These are phyloP conservation scores for Candida koratica DNA, from an alignment of 805 yeast genomes.

Conservation along the genomic window DNA sequence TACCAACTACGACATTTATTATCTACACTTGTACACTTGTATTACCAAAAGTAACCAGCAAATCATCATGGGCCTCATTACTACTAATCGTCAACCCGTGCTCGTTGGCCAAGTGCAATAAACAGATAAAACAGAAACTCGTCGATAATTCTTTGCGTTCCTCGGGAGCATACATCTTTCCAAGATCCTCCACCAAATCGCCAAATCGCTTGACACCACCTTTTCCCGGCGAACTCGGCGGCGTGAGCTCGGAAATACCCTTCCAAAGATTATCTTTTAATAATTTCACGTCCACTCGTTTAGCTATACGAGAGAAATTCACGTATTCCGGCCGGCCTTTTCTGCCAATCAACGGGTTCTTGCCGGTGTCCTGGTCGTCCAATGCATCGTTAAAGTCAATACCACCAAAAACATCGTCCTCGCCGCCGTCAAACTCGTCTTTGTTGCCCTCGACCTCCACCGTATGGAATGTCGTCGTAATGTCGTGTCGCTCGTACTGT, in stretches of 20 bases:
- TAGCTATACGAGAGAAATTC: slow-evolving; percentile 41
- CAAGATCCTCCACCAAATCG: slow-evolving; percentile 31
- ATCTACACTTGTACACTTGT: slow-evolving; percentile 19
- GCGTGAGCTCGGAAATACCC: slow-evolving; percentile 23
- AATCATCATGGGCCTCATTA: slow-evolving; percentile 33
- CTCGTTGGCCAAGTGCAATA: slow-evolving; percentile 43
- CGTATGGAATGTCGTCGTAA: slow-evolving; percentile 37
- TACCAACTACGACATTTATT: too few relatives aligned
- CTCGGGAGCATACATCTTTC: slow-evolving; percentile 32
- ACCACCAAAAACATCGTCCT: slow-evolving; percentile 31
- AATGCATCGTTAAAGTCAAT: slow-evolving; percentile 39
- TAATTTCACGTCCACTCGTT: slow-evolving; percentile 38
- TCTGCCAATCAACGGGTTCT: slow-evolving; percentile 15
- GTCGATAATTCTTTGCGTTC: slow-evolving; percentile 42
- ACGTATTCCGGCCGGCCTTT: slow-evolving; percentile 36
- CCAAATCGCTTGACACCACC: slow-evolving; percentile 30
- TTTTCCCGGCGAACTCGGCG: slow-evolving; percentile 7
- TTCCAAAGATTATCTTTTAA: slow-evolving; percentile 41
- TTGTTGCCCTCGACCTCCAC: slow-evolving; percentile 40
- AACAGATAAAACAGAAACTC: slow-evolving; percentile 44
- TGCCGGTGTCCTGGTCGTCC: slow-evolving; percentile 15
- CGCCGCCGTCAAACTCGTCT: slow-evolving; percentile 31
- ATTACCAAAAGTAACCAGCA: slow-evolving; percentile 28
- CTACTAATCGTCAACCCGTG: slow-evolving; percentile 34
- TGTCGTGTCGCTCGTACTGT: slow-evolving; percentile 46